Evolutionary conservation across 2,329 filamentous ascomycete genomes (phyloP).

Genomic region (Aspergillus candidus): DNA sequence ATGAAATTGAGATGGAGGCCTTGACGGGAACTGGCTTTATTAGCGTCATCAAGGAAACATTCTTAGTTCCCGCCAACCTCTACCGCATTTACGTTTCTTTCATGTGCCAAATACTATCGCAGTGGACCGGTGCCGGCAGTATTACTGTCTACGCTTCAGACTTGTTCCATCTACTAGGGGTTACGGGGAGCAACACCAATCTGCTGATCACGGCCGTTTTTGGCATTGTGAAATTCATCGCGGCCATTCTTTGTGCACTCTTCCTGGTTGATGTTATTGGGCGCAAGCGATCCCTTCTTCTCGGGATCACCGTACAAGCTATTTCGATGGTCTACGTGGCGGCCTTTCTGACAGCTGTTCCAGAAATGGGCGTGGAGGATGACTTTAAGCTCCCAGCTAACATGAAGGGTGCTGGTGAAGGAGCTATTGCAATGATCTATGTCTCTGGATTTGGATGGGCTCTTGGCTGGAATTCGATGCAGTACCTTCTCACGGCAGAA

Average conservation of each 20-base stretch:
- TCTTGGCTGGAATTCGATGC: slow-evolving; percentile 4
- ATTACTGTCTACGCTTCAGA: slow-evolving; percentile 43
- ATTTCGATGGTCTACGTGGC: slow-evolving; percentile 40
- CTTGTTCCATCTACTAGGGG: slow-evolving; percentile 37
- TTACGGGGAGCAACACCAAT: slow-evolving; percentile 23
- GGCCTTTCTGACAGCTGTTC: slow-evolving; percentile 25
- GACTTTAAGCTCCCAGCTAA: not conserved
- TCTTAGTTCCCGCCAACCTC: slow-evolving; percentile 34
- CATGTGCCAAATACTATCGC: slow-evolving; percentile 36
- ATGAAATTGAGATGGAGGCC: slow-evolving; percentile 32
- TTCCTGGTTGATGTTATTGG: slow-evolving; percentile 44
- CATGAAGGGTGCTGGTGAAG: slow-evolving; percentile 23
- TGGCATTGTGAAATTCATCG: slow-evolving; percentile 40
- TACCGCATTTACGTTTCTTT: slow-evolving; percentile 37
- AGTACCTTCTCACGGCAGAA: slow-evolving; percentile 3
- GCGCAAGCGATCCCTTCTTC: slow-evolving; percentile 33
- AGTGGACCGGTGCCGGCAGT: slow-evolving; percentile 42
- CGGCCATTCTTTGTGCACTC: slow-evolving; percentile 37
- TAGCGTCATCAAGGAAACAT: slow-evolving; percentile 32
- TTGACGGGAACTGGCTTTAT: slow-evolving; percentile 25
- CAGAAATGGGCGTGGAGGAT: too few relatives aligned
- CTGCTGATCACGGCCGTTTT: slow-evolving; percentile 43
- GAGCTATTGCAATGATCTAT: slow-evolving; percentile 26
- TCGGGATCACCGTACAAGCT: slow-evolving; percentile 35
- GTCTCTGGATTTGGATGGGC: slow-evolving; percentile 2